Evolutionary conservation across 257 asterid species (phyloP), one percentile per base, ranked within the genome.

Genomic region (Nicotiana paniculata): DNA sequence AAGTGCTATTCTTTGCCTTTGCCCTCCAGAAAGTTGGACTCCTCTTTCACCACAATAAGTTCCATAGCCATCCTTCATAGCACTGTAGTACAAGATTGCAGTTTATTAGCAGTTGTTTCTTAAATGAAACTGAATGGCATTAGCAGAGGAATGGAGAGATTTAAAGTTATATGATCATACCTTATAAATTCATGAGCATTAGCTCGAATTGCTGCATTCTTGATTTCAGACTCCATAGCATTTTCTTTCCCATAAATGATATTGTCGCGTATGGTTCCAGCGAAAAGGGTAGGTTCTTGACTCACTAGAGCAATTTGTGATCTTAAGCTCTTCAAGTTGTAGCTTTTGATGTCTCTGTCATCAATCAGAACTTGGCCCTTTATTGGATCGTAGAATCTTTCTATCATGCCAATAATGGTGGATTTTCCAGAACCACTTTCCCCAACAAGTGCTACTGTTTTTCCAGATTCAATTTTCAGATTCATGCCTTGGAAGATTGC

Each of bases 391-490:
- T 92, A 93, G 84, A 91, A 93, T 51, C 97, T 88, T 75, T 93
- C 98, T 1, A 92, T 88, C 82, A 92, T 72, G 6, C 92, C 93
- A 9, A 93, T 88, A 28, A 92, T 68, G 0, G 98, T 93, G 11
- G 98, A 93, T 88, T 93, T 93, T 0, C 98, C 97, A 0, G 97
- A 92, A 39, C 98, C 98, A 74, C 98, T 93, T 33, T 86, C 90
- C 46, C 98, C 97, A 0, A 93, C 96, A 18, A 93, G 90, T 3
- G 96, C 96, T 86, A 88, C 66, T 6, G 90, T 87, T 82, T 82
- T 90, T 32, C 95, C 97, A 11, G 92, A 80, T 21, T 91, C 92
- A 53, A 91, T 92, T 85, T 85, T 86, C 68, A 93, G 89, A 85
- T 76, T 88, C 9, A 92, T 81, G 37, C 92, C 94, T 43, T 90